Evolutionary conservation across 345 rosid genomes (phyloP).

Genomic region (Leavenworthia alabamica): DNA sequence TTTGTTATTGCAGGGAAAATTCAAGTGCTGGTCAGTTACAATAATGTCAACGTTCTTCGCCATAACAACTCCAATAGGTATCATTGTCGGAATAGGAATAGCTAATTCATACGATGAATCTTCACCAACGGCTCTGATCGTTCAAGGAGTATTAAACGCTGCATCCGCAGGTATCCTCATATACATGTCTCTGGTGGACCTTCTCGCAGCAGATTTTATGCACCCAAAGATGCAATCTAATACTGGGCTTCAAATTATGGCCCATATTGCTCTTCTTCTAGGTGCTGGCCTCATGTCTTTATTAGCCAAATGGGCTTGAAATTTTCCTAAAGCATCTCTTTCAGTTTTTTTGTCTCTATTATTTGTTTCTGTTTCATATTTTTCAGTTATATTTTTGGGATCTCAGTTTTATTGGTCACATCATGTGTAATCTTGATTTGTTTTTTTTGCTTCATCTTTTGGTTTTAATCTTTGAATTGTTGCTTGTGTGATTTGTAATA

Average conservation of each 20-base stretch:
- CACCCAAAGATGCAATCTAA: slow-evolving; percentile 42
- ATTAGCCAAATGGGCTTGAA: slow-evolving; percentile 35
- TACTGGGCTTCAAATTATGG: slow-evolving; percentile 41
- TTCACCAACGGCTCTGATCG: slow-evolving; percentile 42
- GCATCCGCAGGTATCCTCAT: slow-evolving; percentile 64
- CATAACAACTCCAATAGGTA: slow-evolving; percentile 51
- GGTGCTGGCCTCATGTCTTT: slow-evolving; percentile 49
- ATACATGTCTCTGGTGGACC: slow-evolving; percentile 69
- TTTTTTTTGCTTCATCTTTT: background rate
- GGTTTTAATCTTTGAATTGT: background rate
- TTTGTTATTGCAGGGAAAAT: slow-evolving; percentile 31
- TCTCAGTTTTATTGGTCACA: too few species aligned
- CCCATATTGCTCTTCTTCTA: slow-evolving; percentile 40
- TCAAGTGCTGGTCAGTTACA: slow-evolving; percentile 30
- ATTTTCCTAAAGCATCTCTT: background rate
- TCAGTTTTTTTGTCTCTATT: too few species aligned
- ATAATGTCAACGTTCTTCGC: slow-evolving; percentile 48
- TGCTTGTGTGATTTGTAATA: background rate
- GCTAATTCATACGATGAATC: slow-evolving; percentile 39
- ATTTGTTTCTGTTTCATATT: too few species aligned
- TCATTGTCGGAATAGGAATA: slow-evolving; percentile 47
- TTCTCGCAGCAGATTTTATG: slow-evolving; percentile 56
- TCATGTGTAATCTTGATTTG: slow-evolving; percentile 12
- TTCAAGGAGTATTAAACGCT: slow-evolving; percentile 49
- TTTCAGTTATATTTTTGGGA: too few species aligned